phyloP scores from a whole-genome alignment of 805 yeast genomes.

The Ogataea degrootiae region DNA sequence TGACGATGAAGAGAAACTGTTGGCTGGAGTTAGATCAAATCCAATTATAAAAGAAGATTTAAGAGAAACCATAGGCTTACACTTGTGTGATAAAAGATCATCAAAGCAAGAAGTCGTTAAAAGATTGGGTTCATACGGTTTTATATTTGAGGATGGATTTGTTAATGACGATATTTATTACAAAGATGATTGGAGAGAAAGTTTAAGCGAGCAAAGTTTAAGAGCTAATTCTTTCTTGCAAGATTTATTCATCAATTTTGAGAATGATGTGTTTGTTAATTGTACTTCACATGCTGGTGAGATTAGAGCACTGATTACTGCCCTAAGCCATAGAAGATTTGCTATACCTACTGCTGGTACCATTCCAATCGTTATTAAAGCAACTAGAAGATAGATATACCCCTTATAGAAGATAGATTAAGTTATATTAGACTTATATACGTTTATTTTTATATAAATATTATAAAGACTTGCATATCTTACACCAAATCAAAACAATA shows the following conservation, averaged over 20 bases:
- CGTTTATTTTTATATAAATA: too few relatives aligned
- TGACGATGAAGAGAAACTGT: slow-evolving; percentile 15
- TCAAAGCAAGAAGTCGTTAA: slow-evolving; percentile 32
- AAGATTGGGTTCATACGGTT: slow-evolving; percentile 38
- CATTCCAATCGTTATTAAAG: slow-evolving; percentile 55
- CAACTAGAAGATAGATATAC: slow-evolving; percentile 16
- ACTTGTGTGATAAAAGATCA: slow-evolving; percentile 57
- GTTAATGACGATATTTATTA: slow-evolving; percentile 47
- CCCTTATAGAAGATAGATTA: too few relatives aligned
- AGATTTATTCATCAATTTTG: slow-evolving; percentile 32
- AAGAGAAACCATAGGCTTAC: slow-evolving; percentile 58
- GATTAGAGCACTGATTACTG: slow-evolving; percentile 47
- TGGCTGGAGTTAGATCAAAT: slow-evolving; percentile 10
- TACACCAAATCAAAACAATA: too few relatives aligned
- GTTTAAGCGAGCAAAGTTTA: slow-evolving; percentile 42
- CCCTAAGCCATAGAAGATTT: slow-evolving; percentile 49
- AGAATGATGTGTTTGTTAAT: slow-evolving; percentile 34
- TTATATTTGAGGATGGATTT: slow-evolving; percentile 39
- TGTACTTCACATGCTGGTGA: slow-evolving; percentile 62
- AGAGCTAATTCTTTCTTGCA: slow-evolving; percentile 45
- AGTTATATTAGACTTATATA: too few relatives aligned
- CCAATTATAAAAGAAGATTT: slow-evolving; percentile 40
- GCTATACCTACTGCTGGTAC: slow-evolving; percentile 63
- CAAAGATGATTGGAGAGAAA: slow-evolving; percentile 43
- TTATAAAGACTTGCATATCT: too few relatives aligned